Evolutionary conservation across 495 filamentous ascomycete genomes (phyloP), one percentile per base, ranked within the genome.

Genomic region (Tuber calosporum): DNA sequence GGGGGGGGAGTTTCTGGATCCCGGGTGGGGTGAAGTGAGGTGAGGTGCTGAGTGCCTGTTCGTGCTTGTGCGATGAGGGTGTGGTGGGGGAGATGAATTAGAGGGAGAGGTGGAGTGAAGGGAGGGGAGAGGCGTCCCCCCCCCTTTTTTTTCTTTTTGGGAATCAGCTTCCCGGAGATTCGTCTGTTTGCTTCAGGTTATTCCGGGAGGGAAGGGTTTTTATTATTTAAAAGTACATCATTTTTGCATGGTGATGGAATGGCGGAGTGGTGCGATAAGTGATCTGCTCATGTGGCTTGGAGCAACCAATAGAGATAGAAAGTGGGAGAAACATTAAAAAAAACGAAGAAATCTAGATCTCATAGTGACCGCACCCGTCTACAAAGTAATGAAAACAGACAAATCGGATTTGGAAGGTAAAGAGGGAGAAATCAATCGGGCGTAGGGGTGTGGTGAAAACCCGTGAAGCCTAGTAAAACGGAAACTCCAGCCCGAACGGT

Each of bases 201-300:
- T 62, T 34, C 53, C 53, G 26, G 15, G 53, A 58, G 13, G 53
- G 30, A 62, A 62, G 26, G 53, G 26, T 4, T 62, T 62, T 62
- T 62, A 62, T 62, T 62, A 62, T 34, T 62, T 62, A 62, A 62
- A 62, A 34, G 26, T 62, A 62, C 53, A 62, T 58, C n/a, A 58
- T 58, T 34, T 62, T 62, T 30, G 26, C 30, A 34, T 62, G 13
- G 4, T 15, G n/a, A 30, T 62, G 53, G 26, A 17, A 15, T 34
- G 30, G 4, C 34, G 26, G 53, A 3, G 26, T 62, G 53, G 26
- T 34, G 26, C 34, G 26, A 62, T 62, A 34, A 26, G n/a, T 4
- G 53, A 62, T 62, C 53, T 30, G 15, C 53, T 34, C 53, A 34
- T 62, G 26, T 13, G 13, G 17, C 53, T 34, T 13, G 53, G 53